phyloP scores from a whole-genome alignment of 805 yeast genomes.

The Scheffersomyces coipomensis region DNA sequence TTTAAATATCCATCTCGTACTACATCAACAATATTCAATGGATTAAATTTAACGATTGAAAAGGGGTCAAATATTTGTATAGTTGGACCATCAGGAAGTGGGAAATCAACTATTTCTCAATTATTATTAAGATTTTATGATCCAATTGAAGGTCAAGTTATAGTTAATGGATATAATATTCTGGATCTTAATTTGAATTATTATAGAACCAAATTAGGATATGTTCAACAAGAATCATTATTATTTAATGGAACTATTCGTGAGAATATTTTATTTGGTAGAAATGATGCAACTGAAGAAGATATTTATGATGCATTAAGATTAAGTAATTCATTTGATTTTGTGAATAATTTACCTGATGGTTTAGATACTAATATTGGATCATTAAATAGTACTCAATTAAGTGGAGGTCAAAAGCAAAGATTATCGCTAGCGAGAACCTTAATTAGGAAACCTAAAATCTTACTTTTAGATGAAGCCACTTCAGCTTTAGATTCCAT shows the following conservation, averaged over 20 bases:
- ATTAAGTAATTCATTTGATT: conserved; percentile 71
- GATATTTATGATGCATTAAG: conserved; percentile 60
- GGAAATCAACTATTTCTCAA: conserved; percentile 86
- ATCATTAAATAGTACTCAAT: conserved; percentile 62
- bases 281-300: conserved; percentile 48
- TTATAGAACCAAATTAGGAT: conserved; percentile 75
- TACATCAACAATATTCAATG: conserved; percentile 61
- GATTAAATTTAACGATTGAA: conserved; percentile 56
- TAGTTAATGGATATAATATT: conserved; percentile 64
- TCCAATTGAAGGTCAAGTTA: conserved; percentile 61
- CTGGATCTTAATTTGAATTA: conserved; percentile 66
- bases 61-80: conserved; percentile 90
- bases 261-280: conserved; percentile 83
- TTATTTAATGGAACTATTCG: conserved; percentile 81
- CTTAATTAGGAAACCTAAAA: conserved; percentile 69
- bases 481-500: conserved; percentile 91
- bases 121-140: conserved; percentile 82
- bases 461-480: conserved; percentile 89
- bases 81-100: conserved; percentile 97
- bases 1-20: conserved; percentile 87
- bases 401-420: conserved; percentile 95
- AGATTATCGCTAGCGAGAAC: conserved; percentile 90
- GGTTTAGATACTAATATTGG: conserved; percentile 83
- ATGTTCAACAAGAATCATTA: conserved; percentile 91
- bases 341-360: conserved; percentile 74